phyloP scores from a whole-genome alignment of 352 stramenopile genomes.

The Pelagophyceae sp. region DNA sequence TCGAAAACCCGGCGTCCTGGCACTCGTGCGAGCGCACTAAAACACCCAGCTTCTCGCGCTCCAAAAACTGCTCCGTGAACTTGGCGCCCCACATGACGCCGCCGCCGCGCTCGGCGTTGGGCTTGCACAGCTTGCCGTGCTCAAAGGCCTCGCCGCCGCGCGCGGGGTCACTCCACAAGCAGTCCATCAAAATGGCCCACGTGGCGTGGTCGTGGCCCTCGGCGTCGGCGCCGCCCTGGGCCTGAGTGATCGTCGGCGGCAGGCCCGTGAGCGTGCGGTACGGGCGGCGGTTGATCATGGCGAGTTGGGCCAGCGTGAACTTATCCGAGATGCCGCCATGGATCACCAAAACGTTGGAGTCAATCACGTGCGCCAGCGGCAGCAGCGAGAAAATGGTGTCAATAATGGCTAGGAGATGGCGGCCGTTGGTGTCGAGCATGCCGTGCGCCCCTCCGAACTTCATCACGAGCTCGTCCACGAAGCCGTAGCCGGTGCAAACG shows the following conservation, averaged over 20 bases:
- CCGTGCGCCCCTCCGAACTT: slow-evolving; percentile 62
- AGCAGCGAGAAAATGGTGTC: slow-evolving; percentile 74
- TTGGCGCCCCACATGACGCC: slow-evolving; percentile 58
- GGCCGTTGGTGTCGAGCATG: slow-evolving; percentile 34
- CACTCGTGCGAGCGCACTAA: slow-evolving; percentile 72
- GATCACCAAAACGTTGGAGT: slow-evolving; percentile 83
- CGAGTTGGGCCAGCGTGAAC: slow-evolving; percentile 53
- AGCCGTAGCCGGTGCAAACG: slow-evolving; percentile 79
- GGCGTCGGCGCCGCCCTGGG: not conserved
- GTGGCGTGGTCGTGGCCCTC: not conserved
- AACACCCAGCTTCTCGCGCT: slow-evolving; percentile 63
- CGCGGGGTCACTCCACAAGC: slow-evolving; percentile 12
- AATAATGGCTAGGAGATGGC: slow-evolving; percentile 58
- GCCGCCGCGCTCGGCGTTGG: slow-evolving; percentile 17
- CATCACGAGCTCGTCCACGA: slow-evolving; percentile 67
- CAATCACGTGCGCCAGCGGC: slow-evolving; percentile 75
- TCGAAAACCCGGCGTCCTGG: slow-evolving; percentile 63
- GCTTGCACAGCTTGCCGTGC: not conserved
- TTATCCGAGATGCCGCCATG: slow-evolving; percentile 79
- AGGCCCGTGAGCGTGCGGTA: slow-evolving; percentile 13
- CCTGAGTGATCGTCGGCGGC: not conserved
- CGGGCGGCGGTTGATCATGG: not conserved
- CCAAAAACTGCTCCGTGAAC: slow-evolving; percentile 69
- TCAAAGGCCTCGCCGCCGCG: not conserved
- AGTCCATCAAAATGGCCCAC: slow-evolving; percentile 16